Evolutionary conservation across 768 basidiomycete species (phyloP).

Genomic region (Amylocystis lapponica): DNA sequence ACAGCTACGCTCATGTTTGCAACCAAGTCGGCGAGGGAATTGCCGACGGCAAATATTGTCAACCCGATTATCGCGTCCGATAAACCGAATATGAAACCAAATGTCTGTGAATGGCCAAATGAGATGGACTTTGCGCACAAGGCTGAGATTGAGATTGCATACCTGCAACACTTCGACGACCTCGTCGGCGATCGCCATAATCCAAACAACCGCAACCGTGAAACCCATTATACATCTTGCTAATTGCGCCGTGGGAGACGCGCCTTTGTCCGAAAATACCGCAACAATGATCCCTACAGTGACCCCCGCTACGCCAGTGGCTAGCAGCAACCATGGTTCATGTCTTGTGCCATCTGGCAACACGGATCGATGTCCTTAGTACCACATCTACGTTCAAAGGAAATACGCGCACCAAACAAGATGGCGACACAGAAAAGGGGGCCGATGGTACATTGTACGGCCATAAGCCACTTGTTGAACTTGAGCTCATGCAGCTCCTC

Average conservation of each 20-base stretch:
- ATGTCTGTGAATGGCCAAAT: conserved; percentile 46
- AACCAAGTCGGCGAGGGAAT: conserved; percentile 93
- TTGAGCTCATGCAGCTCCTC: conserved; percentile 60
- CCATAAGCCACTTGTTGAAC: conserved; percentile 82
- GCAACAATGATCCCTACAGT: conserved; percentile 49
- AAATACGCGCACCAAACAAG: conserved; percentile 60
- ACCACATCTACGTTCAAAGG: background rate
- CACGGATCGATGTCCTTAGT: background rate
- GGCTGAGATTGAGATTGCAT: conserved; percentile 16
- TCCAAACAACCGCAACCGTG: conserved; percentile 89
- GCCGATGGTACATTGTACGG: conserved; percentile 75
- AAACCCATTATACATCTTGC: conserved; percentile 89
- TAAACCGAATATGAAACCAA: conserved; percentile 90
- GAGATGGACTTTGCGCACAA: background rate
- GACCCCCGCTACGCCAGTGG: conserved; percentile 48
- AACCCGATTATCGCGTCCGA: conserved; percentile 97
- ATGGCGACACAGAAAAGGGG: conserved; percentile 73
- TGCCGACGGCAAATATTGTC: conserved; percentile 95
- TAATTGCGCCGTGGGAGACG: conserved; percentile 51
- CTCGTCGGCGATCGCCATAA: conserved; percentile 96
- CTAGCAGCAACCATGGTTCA: conserved; percentile 48
- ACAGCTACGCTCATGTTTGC: conserved; percentile 95
- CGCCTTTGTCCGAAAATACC: conserved; percentile 54
- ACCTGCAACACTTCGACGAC: conserved; percentile 90
- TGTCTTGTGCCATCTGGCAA: conserved; percentile 39